Evolutionary conservation across 441 rosid genomes (phyloP).

Genomic region (Omphalea diandra): DNA sequence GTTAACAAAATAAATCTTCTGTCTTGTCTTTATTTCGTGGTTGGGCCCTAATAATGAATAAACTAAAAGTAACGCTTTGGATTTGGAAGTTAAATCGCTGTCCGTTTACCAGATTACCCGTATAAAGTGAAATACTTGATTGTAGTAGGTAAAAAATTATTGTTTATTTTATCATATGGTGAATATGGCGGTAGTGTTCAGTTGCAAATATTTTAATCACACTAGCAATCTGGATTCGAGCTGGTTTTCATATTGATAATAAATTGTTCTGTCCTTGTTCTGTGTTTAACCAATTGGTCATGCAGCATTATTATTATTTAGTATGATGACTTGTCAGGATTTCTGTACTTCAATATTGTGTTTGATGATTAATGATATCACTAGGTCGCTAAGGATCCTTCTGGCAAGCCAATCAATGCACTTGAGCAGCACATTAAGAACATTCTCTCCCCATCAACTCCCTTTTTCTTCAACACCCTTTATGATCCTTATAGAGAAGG

Average conservation of each 20-base stretch:
- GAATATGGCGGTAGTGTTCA: too few relatives aligned
- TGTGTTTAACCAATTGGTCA: not conserved
- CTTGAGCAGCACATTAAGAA: slow-evolving; percentile 94
- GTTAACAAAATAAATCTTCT: not conserved
- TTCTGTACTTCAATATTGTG: not conserved
- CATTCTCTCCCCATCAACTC: slow-evolving; percentile 78
- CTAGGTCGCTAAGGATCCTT: slow-evolving; percentile 79
- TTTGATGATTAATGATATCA: not conserved
- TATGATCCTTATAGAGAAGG: slow-evolving; percentile 90
- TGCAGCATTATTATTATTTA: slow-evolving; percentile 1
- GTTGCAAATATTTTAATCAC: too few relatives aligned
- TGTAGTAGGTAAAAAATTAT: too few relatives aligned
- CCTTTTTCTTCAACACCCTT: slow-evolving; percentile 91
- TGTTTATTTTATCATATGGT: too few relatives aligned
- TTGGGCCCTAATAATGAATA: slow-evolving; percentile 10
- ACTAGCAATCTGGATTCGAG: too few relatives aligned
- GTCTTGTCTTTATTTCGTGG: not conserved
- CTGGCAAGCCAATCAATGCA: slow-evolving; percentile 78
- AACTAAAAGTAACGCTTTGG: not conserved
- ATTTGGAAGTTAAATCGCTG: not conserved
- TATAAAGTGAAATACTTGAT: not conserved
- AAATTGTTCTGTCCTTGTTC: not conserved
- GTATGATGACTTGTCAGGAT: not conserved
- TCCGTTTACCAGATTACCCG: not conserved
- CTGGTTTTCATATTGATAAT: too few relatives aligned